phyloP scores from a whole-genome alignment of 345 rosid species.

The Rhizophora mangle region DNA sequence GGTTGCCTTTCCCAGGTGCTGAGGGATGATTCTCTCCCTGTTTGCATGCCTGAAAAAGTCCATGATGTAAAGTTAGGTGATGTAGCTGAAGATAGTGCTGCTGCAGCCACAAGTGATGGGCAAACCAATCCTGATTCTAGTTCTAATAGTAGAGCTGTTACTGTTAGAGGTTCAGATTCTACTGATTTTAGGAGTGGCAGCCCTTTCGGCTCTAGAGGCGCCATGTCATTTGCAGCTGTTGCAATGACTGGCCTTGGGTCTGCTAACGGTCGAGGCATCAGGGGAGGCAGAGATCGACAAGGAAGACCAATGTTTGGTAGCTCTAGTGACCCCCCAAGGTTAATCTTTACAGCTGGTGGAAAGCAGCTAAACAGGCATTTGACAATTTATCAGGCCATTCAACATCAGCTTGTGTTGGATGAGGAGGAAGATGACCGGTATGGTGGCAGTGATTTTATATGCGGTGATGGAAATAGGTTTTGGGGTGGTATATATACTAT shows the following conservation, averaged over 20 bases:
- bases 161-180: constrained; percentile 67
- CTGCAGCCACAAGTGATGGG: constrained; percentile 50
- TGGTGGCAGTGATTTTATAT: constrained; percentile 67
- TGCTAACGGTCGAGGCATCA: constrained; percentile 84
- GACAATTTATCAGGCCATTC: constrained; percentile 98
- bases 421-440: constrained; percentile 94
- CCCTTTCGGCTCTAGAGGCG: constrained; percentile 85
- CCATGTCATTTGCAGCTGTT: constrained; percentile 96
- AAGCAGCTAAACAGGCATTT: constrained; percentile 89
- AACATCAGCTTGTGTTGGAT: constrained; percentile 80
- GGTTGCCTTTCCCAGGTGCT: constrained; percentile 51
- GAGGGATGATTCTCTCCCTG: constrained; percentile 81
- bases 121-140: constrained; percentile 67
- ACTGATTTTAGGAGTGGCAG: constrained; percentile 63
- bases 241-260: constrained; percentile 98
- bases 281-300: constrained; percentile 89
- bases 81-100: constrained; percentile 56
- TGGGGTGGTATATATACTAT: constrained; percentile 90
- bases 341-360: constrained; percentile 79
- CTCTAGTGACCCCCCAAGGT: constrained; percentile 71
- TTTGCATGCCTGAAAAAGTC: constrained; percentile 89
- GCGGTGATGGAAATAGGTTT: constrained; percentile 88
- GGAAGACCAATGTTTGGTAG: constrained; percentile 66
- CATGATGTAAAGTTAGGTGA: constrained; percentile 95
- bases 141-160: constrained; percentile 74